Base-by-base conservation (phyloP, 345 rosid species). In the Turritis glabra region DNA sequence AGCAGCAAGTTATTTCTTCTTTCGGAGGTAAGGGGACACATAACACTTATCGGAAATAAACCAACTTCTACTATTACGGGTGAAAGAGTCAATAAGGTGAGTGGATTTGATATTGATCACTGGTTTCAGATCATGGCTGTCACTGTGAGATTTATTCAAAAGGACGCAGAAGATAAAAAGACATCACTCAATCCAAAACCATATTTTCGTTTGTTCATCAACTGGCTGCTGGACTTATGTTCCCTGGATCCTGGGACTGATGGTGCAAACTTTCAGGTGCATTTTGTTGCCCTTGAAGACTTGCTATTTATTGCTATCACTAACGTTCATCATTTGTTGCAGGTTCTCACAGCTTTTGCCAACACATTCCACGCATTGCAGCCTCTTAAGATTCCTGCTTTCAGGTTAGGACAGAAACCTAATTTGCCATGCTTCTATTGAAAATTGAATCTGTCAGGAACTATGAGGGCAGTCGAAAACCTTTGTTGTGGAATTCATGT, bases 341-440 rank as follows among this genome's bases (percentile, higher is more conserved):
- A 92, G 99, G 86, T 95, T 77, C 84, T 92, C 81, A 82, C 84
- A 54, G 84, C 96, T 29, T 92, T 95, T 82, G 96, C 98, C 50
- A 85, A 80, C 76, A 86, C 98, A 69, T 95, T 95, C 77, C 99
- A 95, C 76, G 82, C 79, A 47, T 76, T 92, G 81, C 98, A 95
- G 79, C 99, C 99, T 32, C 90, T 90, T 26, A 90, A 89, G 83
- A 85, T 90, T 78, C 98, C 98, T 72, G 85, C 91, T 17, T 95
- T 95, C 88, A 92, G 99, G 99, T 95, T 32, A 72, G 84, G 64
- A 55, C 50, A 35, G 52, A 61, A 25, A 35, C 27, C 29, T 64
- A 22, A 54, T 47, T 47, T 2, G 13, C 7, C n/a, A 21, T 65
- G 58, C 29, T 76, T 52, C 29, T 46, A 61, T 40, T 58, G 3